Evolutionary conservation across 108 stramenopile genomes (phyloP), one percentile per base, ranked within the genome.

Genomic region (Cyclostephanos tholiformis): DNA sequence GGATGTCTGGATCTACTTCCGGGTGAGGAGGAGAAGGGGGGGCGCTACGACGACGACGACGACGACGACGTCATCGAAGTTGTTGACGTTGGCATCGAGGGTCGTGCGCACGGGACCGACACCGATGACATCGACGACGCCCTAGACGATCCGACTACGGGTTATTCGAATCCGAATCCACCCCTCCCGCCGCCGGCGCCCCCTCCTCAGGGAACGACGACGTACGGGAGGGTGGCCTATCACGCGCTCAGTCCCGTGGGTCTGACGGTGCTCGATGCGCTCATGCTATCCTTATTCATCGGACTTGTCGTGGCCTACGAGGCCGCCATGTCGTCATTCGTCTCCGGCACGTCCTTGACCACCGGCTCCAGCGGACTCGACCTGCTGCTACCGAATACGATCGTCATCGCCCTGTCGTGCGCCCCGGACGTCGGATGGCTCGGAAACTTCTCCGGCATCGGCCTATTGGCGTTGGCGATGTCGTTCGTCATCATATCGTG

Each of bases 271-370:
- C 29, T 92, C 46, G 91, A 92, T 58, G 43, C 84, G 11, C 69
- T 89, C 49, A 85, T 89, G 75, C 57, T 88, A 7, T 49, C 88
- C 46, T 71, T 93, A 9, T 68, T 87, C n/a, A 39, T 85, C 38
- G 88, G 88, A 0, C 76, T 93, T 12, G 74, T 89, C 32, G 71
- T 87, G 44, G 88, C 92, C 29, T 93, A 89, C 62, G 79, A 86
- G 63, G 76, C 68, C 62, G 92, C 89, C 29, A 82, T 82, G 46
- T 62, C 85, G 8, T 49, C 77, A 23, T 93, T 93, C 66, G 51
- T 85, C 35, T 32, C 68, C 38, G 86, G 75, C 59, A 89, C 88
- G 26, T 87, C 41, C 7, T 12, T 89, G 14, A 81, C 86, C 13
- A 76, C 80, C 5, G 76, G 76, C 14, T 77, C 59, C 12, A 32